These are phyloP conservation scores for Cajanus cajan DNA, from an alignment of 306 rosid genomes.

Conservation along the genomic window DNA sequence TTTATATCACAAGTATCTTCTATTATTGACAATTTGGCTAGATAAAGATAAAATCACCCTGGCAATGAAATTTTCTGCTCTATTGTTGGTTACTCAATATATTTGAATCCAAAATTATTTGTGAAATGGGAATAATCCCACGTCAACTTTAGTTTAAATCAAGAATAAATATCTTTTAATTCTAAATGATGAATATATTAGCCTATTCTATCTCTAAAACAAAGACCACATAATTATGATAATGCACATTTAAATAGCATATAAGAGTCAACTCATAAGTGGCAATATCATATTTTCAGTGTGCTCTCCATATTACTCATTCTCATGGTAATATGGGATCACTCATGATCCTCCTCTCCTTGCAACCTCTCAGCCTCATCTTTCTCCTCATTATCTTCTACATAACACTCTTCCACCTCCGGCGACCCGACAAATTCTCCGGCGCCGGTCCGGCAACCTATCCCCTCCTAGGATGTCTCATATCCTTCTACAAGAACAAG, in stretches of 20 bases:
- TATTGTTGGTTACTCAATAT: too few relatives aligned
- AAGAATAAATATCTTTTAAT: not conserved
- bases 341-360: conserved; percentile 31
- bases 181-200: too few relatives aligned
- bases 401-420: conserved; percentile 31
- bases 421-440: conserved; percentile 21
- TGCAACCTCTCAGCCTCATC: conserved; percentile 31
- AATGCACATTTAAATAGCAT: not conserved
- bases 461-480: conserved; percentile 68
- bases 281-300: not conserved
- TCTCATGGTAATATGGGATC: conserved; percentile 36
- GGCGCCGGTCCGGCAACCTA: conserved; percentile 54
- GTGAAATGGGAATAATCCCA: too few relatives aligned
- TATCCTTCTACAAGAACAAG: conserved; percentile 67
- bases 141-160: not conserved
- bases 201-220: too few relatives aligned
- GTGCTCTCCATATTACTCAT: not conserved
- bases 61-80: too few relatives aligned
- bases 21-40: too few relatives aligned
- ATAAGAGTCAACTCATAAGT: conserved; percentile 23
- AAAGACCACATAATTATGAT: not conserved
- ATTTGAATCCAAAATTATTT: too few relatives aligned
- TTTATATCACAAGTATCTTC: too few relatives aligned
- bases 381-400: conserved; percentile 38
- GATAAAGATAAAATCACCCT: too few relatives aligned